Evolutionary conservation across 176 grass and related monocot species (phyloP).

Genomic region (Carex parvula): DNA sequence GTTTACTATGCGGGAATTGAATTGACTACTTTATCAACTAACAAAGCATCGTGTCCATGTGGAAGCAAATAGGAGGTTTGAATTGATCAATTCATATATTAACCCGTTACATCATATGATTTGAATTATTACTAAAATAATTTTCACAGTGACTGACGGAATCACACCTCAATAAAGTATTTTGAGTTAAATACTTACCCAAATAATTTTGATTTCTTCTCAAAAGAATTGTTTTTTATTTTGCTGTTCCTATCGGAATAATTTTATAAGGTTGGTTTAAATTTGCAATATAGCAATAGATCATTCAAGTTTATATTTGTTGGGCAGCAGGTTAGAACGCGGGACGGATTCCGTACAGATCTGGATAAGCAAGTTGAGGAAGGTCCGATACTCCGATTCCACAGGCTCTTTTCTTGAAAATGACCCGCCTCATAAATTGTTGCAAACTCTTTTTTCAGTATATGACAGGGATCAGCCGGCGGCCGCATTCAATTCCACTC

Average conservation of each 20-base stretch:
- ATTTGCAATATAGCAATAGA: background rate
- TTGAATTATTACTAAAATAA: too few species aligned
- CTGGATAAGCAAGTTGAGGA: background rate
- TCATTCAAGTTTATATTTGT: background rate
- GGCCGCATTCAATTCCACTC: background rate
- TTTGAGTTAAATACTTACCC: background rate
- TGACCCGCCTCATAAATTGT: slow-evolving; percentile 16
- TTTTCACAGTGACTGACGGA: background rate
- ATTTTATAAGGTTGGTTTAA: too few species aligned
- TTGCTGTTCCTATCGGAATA: too few species aligned
- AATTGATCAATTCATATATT: too few species aligned
- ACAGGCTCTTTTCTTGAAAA: background rate
- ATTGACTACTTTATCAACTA: too few species aligned
- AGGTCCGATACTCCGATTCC: background rate
- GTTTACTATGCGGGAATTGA: background rate
- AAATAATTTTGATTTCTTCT: too few species aligned
- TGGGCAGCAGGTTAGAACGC: background rate
- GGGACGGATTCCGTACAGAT: background rate
- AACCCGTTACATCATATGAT: too few species aligned
- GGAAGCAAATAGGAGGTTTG: too few species aligned
- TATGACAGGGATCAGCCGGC: background rate
- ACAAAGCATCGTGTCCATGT: too few species aligned
- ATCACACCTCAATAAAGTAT: background rate
- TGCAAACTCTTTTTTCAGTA: background rate
- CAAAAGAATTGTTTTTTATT: too few species aligned